These are phyloP conservation scores for Adiantum capillusveneris DNA, from an alignment of 75 land plant genomes.

Conservation along the genomic window DNA sequence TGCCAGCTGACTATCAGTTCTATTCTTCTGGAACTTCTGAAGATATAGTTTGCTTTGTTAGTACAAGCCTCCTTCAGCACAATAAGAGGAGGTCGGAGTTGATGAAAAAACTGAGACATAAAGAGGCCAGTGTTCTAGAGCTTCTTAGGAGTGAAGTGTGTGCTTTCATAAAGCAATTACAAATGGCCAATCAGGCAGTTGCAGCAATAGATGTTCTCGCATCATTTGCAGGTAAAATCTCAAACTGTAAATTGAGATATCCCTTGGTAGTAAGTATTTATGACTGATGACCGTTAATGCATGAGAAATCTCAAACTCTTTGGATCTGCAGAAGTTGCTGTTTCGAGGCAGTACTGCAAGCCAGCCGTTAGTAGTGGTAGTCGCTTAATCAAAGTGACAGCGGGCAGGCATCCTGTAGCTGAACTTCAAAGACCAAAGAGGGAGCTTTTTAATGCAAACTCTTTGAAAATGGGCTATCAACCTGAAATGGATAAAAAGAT, in stretches of 20 bases:
- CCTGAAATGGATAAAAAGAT: not conserved
- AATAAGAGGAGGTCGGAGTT: constrained; percentile 5
- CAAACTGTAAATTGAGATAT: no score
- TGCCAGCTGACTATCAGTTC: not conserved
- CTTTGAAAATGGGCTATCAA: constrained; percentile 9
- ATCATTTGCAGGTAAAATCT: constrained; percentile 21
- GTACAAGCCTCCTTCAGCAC: constrained; percentile 12
- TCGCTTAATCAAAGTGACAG: constrained; percentile 17
- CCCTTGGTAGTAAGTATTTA: no score
- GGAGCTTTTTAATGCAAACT: constrained; percentile 10
- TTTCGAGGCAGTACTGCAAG: constrained; percentile 18
- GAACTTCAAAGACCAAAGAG: constrained; percentile 12
- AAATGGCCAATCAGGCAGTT: constrained; percentile 15
- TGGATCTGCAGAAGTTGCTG: constrained; percentile 23
- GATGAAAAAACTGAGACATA: constrained; percentile 5
- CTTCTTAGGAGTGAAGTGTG: not conserved
- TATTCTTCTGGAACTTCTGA: constrained; percentile 2
- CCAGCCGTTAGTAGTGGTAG: constrained; percentile 12
- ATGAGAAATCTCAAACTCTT: not conserved
- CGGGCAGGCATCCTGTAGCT: constrained; percentile 24
- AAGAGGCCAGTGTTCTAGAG: constrained; percentile 5
- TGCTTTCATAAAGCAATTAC: constrained; percentile 9
- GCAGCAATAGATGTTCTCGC: constrained; percentile 24
- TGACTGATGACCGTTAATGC: no score
- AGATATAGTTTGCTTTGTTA: constrained; percentile 12